These are phyloP conservation scores for Colletotrichum noveboracense DNA, from an alignment of 2,329 filamentous ascomycete genomes.

Conservation along the genomic window DNA sequence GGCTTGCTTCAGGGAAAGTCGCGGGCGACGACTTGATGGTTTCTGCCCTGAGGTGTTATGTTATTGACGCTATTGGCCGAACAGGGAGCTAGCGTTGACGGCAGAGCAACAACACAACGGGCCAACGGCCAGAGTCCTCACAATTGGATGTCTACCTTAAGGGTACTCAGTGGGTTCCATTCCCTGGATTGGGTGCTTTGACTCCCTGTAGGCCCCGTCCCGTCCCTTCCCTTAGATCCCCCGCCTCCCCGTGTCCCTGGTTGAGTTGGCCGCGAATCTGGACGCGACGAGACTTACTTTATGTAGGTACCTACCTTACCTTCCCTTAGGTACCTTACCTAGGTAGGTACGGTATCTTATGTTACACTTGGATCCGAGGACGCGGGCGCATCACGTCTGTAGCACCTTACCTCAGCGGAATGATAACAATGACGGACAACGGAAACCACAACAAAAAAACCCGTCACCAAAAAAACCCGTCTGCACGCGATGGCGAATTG, in stretches of 20 bases:
- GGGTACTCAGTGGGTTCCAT: background rate
- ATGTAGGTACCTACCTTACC: background rate
- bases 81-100: slow-evolving; percentile 2
- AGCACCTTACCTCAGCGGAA: background rate
- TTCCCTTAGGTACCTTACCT: no score
- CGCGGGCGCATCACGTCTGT: background rate
- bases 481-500: background rate
- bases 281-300: background rate
- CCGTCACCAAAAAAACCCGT: background rate
- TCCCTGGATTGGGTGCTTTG: background rate
- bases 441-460: background rate
- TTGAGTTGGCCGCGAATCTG: background rate
- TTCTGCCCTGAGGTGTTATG: background rate
- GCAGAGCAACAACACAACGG: slow-evolving; percentile 13
- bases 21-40: background rate
- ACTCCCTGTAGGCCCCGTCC: background rate
- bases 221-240: background rate
- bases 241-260: background rate
- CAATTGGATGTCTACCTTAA: background rate
- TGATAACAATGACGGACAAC: background rate
- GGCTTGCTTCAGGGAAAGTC: background rate
- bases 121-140: background rate
- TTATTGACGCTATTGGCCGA: background rate
- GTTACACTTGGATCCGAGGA: background rate
- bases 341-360: background rate